A percentile compares a stretch with the other conserved stretches of the same genome.
phyloP scores from a whole-genome alignment of 768 basidiomycete genomes.

The Hysterangium stoloniferum region DNA sequence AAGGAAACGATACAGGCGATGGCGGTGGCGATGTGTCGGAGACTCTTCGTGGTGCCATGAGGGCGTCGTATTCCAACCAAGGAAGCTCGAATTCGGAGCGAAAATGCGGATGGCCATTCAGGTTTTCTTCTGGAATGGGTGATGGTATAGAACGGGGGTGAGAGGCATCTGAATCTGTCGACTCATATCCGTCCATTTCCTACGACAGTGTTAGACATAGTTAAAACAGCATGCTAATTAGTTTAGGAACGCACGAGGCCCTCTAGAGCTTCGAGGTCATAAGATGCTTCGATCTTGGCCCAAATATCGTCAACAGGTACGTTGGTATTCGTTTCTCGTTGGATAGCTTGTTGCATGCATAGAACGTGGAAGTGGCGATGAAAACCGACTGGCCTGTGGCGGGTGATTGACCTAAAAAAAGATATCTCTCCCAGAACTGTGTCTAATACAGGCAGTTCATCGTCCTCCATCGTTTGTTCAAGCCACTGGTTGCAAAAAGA shows the following conservation, averaged over 20 bases:
- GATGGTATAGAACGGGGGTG: slow-evolving; percentile 49
- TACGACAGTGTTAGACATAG: slow-evolving; percentile 14
- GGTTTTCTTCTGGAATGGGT: slow-evolving; percentile 63
- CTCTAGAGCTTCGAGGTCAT: slow-evolving; percentile 71
- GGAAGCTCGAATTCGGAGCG: slow-evolving; percentile 52
- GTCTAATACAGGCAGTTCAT: slow-evolving; percentile 42
- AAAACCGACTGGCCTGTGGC: slow-evolving; percentile 73
- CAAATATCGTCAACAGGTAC: slow-evolving; percentile 62
- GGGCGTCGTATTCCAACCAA: slow-evolving; percentile 41
- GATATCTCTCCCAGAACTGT: slow-evolving; percentile 77
- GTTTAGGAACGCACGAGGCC: slow-evolving; percentile 41
- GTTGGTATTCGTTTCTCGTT: slow-evolving; percentile 56
- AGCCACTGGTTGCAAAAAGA: neutral
- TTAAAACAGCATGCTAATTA: neutral
- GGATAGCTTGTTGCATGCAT: slow-evolving; percentile 62
- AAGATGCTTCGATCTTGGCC: slow-evolving; percentile 64
- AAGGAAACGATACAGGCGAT: slow-evolving; percentile 38
- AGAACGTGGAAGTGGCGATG: slow-evolving; percentile 79
- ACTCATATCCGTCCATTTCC: slow-evolving; percentile 43
- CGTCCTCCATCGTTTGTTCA: neutral
- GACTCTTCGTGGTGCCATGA: slow-evolving; percentile 57
- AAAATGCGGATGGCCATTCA: slow-evolving; percentile 64
- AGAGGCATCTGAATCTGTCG: slow-evolving; percentile 32
- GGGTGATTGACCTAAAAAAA: slow-evolving; percentile 78
- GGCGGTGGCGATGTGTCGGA: slow-evolving; percentile 57